These are phyloP conservation scores for Chaetomium globosum DNA, from an alignment of 2,329 filamentous ascomycete genomes.

Conservation along the genomic window DNA sequence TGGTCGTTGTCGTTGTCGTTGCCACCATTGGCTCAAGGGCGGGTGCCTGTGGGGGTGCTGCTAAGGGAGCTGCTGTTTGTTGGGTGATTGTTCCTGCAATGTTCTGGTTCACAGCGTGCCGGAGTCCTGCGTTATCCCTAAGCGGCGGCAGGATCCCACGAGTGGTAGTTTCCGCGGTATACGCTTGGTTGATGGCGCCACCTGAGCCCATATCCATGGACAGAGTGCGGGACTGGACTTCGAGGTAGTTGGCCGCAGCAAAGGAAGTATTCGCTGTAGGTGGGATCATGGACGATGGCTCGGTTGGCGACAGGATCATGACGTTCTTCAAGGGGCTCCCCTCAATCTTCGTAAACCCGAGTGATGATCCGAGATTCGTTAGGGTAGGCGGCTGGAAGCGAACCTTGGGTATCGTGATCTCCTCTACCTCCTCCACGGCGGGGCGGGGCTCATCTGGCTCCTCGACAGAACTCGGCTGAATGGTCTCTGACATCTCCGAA, in stretches of 20 bases:
- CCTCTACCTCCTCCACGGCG: constrained; percentile 31
- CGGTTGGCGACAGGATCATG: constrained; percentile 51
- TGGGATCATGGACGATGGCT: constrained; percentile 37
- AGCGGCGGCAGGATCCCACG: constrained; percentile 4
- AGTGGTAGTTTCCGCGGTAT: constrained; percentile 5
- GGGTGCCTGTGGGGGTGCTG: background rate
- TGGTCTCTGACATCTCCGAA: constrained; percentile 32
- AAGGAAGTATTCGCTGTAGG: constrained; percentile 16
- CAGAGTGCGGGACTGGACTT: constrained; percentile 20
- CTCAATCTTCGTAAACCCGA: constrained; percentile 43
- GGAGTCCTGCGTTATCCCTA: background rate
- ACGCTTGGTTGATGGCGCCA: constrained; percentile 9
- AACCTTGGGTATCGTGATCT: constrained; percentile 31
- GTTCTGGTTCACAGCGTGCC: background rate
- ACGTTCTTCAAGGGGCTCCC: constrained; percentile 59
- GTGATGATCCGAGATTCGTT: constrained; percentile 38
- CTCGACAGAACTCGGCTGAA: constrained; percentile 35
- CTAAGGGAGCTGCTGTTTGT: background rate
- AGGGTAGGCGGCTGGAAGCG: constrained; percentile 39
- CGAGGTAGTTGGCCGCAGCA: constrained; percentile 23
- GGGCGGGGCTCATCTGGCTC: constrained; percentile 30
- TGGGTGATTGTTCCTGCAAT: background rate
- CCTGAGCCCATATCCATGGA: background rate
- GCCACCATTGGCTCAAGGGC: background rate
- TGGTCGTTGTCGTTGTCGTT: background rate